Base-by-base conservation (phyloP, 306 rosid genomes). In the Castanospermum australe region DNA sequence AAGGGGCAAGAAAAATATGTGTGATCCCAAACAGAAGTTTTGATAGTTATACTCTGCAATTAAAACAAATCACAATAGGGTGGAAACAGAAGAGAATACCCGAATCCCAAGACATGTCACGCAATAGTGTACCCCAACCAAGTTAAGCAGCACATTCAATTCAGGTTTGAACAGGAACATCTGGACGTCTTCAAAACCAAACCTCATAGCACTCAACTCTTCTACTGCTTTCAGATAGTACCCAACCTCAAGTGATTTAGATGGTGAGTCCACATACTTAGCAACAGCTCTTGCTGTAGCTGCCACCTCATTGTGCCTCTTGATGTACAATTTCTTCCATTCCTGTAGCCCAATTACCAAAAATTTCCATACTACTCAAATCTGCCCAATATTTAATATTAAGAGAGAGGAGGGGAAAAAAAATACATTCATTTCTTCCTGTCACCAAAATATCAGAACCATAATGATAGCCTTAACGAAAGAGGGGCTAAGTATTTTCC, bases 61-160 rank as follows among this genome's bases (percentile, higher is more conserved):
- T 7, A 60, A 61, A 81, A 11, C 35, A 41, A 69, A 80, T 6
- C 55, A 15, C 59, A 72, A 12, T 1, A 71, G 55, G 59, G 59
- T 42, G 67, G 33, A 55, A 61, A n/a, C 56, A 54, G 63, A 33
- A 60, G 70, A n/a, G 74, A 61, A 55, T 92, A 94, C 98, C 91
- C 69, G 92, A 51, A 91, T 81, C 59, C 71, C 42, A 54, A 94
- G 97, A 81, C 83, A 82, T 59, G 70, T 25, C 6, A 80, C 7
- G 85, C 93, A 87, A 84, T 89, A 94, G 66, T 89, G 95, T 60
- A 94, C 62, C 45, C 93, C 97, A 81, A 92, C 85, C 89, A 94
- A 89, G 81, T 94, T 91, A 65, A 88, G 69, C 63, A 92, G 73
- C 81, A 85, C 90, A 70, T 79, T 86, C 60, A 70, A 70, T 73